These are phyloP conservation scores for Diplocarpon mali DNA, from an alignment of 2,329 filamentous ascomycete species.

Conservation along the genomic window DNA sequence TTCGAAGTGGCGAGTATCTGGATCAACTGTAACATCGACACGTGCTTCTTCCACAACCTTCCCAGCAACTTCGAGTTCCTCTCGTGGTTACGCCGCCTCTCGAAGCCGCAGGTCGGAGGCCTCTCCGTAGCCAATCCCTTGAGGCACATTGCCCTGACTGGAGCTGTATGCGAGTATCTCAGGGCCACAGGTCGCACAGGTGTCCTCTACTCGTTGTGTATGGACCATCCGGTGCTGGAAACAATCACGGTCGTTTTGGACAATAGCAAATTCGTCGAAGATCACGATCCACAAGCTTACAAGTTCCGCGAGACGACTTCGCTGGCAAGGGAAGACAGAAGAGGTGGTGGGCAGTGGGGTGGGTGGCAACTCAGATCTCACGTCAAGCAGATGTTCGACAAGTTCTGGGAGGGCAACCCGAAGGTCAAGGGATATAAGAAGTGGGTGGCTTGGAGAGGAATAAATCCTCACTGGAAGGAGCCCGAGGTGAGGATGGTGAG, in stretches of 20 bases:
- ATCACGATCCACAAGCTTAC: conserved; percentile 1
- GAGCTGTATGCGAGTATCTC: not conserved
- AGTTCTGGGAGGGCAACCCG: conserved; percentile 1
- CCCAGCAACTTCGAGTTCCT: conserved; percentile 1
- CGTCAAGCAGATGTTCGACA: not conserved
- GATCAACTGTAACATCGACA: conserved; percentile 9
- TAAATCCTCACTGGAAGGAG: conserved; percentile 1
- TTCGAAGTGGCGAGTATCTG: conserved; percentile 1
- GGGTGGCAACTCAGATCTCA: not conserved
- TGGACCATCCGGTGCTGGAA: conserved; percentile 2
- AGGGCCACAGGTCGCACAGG: not conserved
- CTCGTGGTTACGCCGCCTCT: conserved; percentile 3
- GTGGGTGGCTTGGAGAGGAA: conserved; percentile 2
- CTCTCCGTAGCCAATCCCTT: not conserved
- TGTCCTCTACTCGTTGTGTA: conserved; percentile 2
- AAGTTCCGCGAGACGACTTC: not conserved
- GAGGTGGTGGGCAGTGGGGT: too few species aligned
- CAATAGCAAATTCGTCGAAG: conserved; percentile 2
- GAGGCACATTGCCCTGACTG: conserved; percentile 1
- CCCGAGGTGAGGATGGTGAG: not conserved
- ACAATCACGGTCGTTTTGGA: conserved; percentile 9
- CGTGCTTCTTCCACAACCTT: conserved; percentile 10
- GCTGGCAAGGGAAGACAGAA: not conserved
- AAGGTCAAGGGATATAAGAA: conserved; percentile 1
- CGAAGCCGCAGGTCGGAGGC: not conserved